phyloP scores from a whole-genome alignment of 345 rosid genomes.

The Boechera retrofracta region DNA sequence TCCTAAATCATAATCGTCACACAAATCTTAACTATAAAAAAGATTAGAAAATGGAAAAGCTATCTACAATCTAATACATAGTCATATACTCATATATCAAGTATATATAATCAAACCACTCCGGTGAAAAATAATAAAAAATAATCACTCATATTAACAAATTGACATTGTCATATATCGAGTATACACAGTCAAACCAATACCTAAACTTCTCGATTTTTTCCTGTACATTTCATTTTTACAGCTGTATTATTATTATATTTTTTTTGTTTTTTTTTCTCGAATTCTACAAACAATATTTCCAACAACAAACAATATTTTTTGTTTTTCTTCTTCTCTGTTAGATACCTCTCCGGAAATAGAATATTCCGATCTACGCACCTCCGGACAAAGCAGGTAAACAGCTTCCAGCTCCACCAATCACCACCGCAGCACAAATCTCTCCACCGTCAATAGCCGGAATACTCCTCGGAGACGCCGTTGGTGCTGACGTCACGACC shows the following conservation, averaged over 20 bases:
- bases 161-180: too few species aligned
- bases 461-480: constrained; percentile 5
- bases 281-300: background rate
- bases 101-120: too few species aligned
- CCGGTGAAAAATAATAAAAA: too few species aligned
- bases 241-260: background rate
- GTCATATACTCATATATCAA: too few species aligned
- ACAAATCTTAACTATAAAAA: background rate
- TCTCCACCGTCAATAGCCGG: constrained; percentile 20
- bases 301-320: background rate
- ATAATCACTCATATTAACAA: too few species aligned
- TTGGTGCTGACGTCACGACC: constrained; percentile 23
- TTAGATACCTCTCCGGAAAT: constrained; percentile 12
- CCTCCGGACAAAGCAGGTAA: constrained; percentile 40
- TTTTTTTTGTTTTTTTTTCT: background rate
- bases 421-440: constrained; percentile 38
- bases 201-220: too few species aligned
- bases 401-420: constrained; percentile 32
- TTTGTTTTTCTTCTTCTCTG: background rate
- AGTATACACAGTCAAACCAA: too few species aligned
- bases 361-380: constrained; percentile 35
- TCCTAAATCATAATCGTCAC: background rate
- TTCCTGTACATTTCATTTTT: background rate
- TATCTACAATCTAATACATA: too few species aligned
- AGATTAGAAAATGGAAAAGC: background rate